Conservation (phyloP, 2,329 filamentous ascomycete species). For the Fusarium sp. region DNA sequence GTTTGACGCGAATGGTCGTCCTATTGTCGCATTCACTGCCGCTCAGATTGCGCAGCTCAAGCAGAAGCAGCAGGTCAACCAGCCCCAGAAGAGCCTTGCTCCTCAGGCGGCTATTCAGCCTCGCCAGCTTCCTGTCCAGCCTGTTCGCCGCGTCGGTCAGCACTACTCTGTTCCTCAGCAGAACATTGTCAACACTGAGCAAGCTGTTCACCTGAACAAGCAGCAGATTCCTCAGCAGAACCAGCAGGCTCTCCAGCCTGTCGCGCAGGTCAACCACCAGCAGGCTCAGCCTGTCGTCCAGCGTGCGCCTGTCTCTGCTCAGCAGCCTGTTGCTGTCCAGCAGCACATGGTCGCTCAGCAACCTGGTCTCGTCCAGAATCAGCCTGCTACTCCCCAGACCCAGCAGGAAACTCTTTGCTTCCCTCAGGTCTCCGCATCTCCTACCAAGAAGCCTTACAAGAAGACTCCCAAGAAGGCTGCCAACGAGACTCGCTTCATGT, state of each 20-base stretch:
- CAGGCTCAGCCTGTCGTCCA: background rate
- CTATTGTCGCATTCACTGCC: background rate
- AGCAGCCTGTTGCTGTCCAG: background rate
- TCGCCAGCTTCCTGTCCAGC: background rate
- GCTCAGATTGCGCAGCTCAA: background rate
- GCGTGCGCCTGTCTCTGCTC: background rate
- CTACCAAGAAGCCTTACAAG: background rate
- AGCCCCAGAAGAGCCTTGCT: background rate
- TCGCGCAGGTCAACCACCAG: background rate
- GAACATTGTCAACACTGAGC: background rate
- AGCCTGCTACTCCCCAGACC: background rate
- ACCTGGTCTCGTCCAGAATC: background rate
- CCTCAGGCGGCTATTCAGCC: slow-evolving; percentile 1
- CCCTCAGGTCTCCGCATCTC: background rate
- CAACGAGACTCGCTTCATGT: no score
- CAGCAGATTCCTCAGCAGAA: background rate
- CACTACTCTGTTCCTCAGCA: background rate
- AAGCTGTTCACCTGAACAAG: background rate
- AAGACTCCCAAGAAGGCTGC: background rate
- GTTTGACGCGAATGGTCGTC: background rate
- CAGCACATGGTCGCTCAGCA: background rate
- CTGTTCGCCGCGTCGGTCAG: background rate
- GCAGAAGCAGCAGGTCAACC: background rate
- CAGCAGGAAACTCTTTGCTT: background rate
- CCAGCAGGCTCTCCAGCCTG: background rate